Evolutionary conservation across 495 filamentous ascomycete species (phyloP), one percentile per base, ranked within the genome.

Genomic region (Trypethelium eluteriae): DNA sequence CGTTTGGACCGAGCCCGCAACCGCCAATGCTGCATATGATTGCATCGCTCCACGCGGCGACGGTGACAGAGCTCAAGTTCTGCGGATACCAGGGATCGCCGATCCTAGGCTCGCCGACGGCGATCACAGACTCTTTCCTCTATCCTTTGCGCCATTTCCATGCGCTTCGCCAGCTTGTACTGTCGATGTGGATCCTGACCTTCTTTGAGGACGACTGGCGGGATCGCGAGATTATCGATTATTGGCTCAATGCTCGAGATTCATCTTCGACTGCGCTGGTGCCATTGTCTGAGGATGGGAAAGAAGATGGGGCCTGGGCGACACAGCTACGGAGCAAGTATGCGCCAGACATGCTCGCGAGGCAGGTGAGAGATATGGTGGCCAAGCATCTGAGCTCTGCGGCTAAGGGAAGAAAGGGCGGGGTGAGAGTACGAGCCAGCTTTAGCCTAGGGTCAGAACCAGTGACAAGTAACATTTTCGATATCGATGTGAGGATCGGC

Each of bases 31-130:
- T 77, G 3, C 67, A 75, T 62, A 73, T 68, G 44, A 68, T 77
- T 12, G 72, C 73, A 5, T 63, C 67, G 14, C 64, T 69, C 63
- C 70, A 73, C 53, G 72, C 73, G 12, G 39, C 39, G 6, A 76
- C 73, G 10, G 50, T 74, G 46, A 70, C 66, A 3, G 72, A 75
- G 64, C 72, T 76, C n/a, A 76, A 75, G 62, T 70, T 76, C 57
- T 76, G 75, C 66, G 75, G 75, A 34, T 74, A 71, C 62, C 59
- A 68, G 35, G 75, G 75, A 14, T 36, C 66, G 11, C 72, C 75
- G 2, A 64, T 70, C 10, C 65, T 76, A 35, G 67, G 66, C 3
- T 7, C 63, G 10, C 64, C 70, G 18, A 74, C 71, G 0, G 66
- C 71, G 5, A 70, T 75, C 59, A 75, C 74, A 5, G 62, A 47